Evolutionary conservation across 768 basidiomycete species (phyloP).

Genomic region (Phaffia tasmanica): DNA sequence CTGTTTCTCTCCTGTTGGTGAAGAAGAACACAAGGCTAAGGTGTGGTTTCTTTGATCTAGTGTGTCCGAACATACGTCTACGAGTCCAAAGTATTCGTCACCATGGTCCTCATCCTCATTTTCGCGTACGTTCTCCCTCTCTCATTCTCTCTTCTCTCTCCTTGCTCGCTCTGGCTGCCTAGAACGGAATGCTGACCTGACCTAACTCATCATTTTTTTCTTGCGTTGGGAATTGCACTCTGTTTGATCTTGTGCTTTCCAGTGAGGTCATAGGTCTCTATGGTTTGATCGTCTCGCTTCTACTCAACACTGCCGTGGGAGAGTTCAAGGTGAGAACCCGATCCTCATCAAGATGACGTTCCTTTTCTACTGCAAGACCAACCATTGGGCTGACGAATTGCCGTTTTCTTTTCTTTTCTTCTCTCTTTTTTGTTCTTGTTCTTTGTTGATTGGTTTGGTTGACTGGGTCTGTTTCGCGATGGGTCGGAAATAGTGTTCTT

Average conservation of each 20-base stretch:
- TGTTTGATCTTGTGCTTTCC: no score
- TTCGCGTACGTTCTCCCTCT: constrained; percentile 35
- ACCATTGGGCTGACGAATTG: background rate
- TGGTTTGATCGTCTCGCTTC: constrained; percentile 65
- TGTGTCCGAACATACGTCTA: constrained; percentile 84
- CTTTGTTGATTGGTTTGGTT: no score
- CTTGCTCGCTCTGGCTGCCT: background rate
- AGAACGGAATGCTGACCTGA: background rate
- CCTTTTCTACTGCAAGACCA: background rate
- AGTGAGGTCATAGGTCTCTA: constrained; percentile 83
- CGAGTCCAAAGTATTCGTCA: constrained; percentile 81
- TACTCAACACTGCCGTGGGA: constrained; percentile 72
- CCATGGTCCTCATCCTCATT: constrained; percentile 85
- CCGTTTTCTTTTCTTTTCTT: background rate
- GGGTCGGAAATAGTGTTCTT: no score
- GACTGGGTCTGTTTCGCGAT: no score
- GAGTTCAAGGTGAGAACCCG: constrained; percentile 28
- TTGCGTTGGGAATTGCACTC: background rate
- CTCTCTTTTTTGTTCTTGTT: no score
- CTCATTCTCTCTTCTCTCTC: constrained; percentile 46
- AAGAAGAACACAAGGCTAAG: background rate
- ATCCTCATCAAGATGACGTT: background rate
- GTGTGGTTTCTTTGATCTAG: constrained; percentile 37
- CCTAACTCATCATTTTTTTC: background rate
- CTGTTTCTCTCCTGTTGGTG: background rate